Base-by-base conservation (phyloP, 1,139 yeast species). In the Candida neerlandica region DNA sequence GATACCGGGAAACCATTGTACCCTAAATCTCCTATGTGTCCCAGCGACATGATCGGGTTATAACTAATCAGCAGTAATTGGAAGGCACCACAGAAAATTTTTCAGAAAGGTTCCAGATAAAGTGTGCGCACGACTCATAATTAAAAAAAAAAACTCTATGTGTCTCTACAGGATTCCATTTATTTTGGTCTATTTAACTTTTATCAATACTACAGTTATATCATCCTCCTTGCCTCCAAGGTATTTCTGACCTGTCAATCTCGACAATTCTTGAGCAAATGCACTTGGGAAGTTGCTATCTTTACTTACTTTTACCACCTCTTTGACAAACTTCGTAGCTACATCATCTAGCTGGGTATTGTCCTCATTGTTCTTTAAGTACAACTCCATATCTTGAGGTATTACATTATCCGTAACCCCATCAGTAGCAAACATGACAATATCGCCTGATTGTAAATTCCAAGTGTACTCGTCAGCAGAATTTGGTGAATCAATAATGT, bases 211-310 rank as follows among this genome's bases (percentile, higher is more conserved):
- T 14, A 88, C 82, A 0, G 98, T 90, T 34, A 92, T 86, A 66
- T 94, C 99, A 69, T 94, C 99, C 48, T 91, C 96, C 68, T 94
- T 94, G 26, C 98, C 99, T 38, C 99, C 98, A 54, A 83, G 75
- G 60, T 89, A 88, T 50, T 75, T 71, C 62, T 84, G 88, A 1
- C 89, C 88, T 2, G 92, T 84, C 43, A 87, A 68, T 54, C 80
- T 75, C 4, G 86, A 78, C 48, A 89, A 75, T 58, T 89, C 95
- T 63, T 87, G 92, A 9, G 97, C 87, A 69, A 92, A 94, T 0
- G 94, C 96, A 57, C 96, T 86, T 23, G 94, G 91, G 62, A 80
- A 87, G 49, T 81, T 75, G 7, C 86, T 80, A 64, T 92, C 92
- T 55, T 82, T 78, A 48, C 96, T 87, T 11, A 89, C 78, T 46